Percentiles rank a stretch among this genome's conserved stretches.
These are phyloP conservation scores for Aurantiochytrium sp. DNA, from an alignment of 108 stramenopile genomes.

Conservation along the genomic window DNA sequence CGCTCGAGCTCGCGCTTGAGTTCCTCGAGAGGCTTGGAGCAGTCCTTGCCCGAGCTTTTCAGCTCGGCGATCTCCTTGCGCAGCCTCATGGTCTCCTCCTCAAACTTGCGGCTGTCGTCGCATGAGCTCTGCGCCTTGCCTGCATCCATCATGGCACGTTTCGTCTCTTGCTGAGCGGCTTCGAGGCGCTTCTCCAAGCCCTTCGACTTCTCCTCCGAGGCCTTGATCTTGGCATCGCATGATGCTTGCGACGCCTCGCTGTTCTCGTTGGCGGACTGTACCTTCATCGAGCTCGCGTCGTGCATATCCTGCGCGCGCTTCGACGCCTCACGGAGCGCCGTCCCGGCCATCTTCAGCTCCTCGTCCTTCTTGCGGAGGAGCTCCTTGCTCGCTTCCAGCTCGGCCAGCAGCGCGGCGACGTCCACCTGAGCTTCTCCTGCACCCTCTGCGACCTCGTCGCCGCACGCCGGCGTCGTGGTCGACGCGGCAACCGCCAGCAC, in stretches of 20 bases:
- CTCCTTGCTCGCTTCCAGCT: not conserved
- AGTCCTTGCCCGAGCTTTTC: too few species aligned
- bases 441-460: too few species aligned
- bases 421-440: too few species aligned
- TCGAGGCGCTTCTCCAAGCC: not conserved
- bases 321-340: not conserved
- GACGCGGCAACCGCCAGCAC: too few species aligned
- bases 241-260: not conserved
- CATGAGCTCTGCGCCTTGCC: not conserved
- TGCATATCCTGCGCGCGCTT: not conserved
- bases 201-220: not conserved
- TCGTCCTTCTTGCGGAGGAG: not conserved
- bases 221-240: not conserved
- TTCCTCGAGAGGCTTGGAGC: too few species aligned
- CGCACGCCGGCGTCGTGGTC: too few species aligned
- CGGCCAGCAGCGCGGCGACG: too few species aligned
- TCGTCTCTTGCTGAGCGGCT: not conserved
- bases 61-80: not conserved
- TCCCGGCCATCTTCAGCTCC: not conserved
- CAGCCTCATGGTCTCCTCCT: not conserved
- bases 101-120: not conserved
- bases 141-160: not conserved
- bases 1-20: not conserved
- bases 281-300: not conserved
- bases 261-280: not conserved